A percentile compares a stretch with the other conserved stretches of the same genome.
Evolutionary conservation across 2,329 filamentous ascomycete genomes (phyloP).

Genomic region (Epichloe gansuensis): DNA sequence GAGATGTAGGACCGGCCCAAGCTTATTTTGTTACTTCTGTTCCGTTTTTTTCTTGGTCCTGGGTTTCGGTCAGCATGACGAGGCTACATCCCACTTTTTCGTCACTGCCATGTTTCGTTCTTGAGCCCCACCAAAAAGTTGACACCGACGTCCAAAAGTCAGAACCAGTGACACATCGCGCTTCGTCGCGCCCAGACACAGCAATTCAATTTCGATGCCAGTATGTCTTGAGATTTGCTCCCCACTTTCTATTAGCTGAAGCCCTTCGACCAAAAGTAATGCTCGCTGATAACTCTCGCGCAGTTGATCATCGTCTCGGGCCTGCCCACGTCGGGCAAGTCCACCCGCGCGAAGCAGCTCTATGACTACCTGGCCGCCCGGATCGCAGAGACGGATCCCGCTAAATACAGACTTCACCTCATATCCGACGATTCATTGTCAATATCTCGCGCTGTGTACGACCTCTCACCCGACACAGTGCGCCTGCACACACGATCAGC

Average conservation of each 20-base stretch:
- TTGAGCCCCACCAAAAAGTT: slow-evolving; percentile 1
- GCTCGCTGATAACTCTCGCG: slow-evolving; percentile 3
- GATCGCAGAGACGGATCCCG: slow-evolving; percentile 27
- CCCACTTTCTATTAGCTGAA: neutral
- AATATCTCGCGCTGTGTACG: slow-evolving; percentile 60
- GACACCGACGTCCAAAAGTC: neutral
- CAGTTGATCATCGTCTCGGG: slow-evolving; percentile 58
- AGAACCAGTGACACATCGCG: neutral
- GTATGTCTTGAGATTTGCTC: neutral
- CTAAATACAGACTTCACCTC: slow-evolving; percentile 55
- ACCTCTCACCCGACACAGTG: slow-evolving; percentile 40
- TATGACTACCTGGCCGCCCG: slow-evolving; percentile 49
- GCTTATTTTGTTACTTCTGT: too few species aligned
- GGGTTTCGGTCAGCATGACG: too few species aligned
- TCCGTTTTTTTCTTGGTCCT: too few species aligned
- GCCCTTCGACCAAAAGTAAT: neutral
- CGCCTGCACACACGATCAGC: slow-evolving; percentile 54
- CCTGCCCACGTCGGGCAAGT: slow-evolving; percentile 57
- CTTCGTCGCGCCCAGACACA: neutral
- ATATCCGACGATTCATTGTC: slow-evolving; percentile 62
- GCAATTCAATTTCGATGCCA: neutral
- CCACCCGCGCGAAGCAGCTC: slow-evolving; percentile 54
- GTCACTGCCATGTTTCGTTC: neutral
- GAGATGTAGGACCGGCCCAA: too few species aligned
- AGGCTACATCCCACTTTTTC: neutral